phyloP scores from a whole-genome alignment of 2,329 filamentous ascomycete species.

The Coniochaeta sp. region DNA sequence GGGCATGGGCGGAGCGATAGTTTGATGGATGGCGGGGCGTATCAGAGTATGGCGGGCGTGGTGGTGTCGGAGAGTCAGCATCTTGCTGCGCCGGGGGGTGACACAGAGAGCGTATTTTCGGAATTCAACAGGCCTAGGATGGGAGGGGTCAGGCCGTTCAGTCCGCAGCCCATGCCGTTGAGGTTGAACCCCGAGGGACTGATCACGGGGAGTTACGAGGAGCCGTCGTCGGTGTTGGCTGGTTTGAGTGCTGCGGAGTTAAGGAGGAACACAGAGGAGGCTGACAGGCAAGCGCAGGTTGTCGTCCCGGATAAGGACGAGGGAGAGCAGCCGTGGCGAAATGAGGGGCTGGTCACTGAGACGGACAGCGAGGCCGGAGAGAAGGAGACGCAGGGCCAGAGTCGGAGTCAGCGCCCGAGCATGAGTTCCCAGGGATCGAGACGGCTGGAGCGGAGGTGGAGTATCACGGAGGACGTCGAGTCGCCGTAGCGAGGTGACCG shows the following conservation, averaged over 20 bases:
- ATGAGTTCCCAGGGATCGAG: background rate
- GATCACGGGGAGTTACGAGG: slow-evolving; percentile 14
- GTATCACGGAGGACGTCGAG: background rate
- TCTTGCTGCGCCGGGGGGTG: slow-evolving; percentile 15
- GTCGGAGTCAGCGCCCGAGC: slow-evolving; percentile 9
- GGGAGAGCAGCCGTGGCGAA: slow-evolving; percentile 2
- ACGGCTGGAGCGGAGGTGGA: background rate
- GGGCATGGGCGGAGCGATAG: slow-evolving; percentile 33
- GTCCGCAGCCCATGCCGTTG: slow-evolving; percentile 40
- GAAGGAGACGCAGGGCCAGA: background rate
- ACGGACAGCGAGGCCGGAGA: background rate
- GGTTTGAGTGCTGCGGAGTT: background rate
- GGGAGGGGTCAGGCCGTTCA: slow-evolving; percentile 47
- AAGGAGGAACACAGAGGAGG: background rate
- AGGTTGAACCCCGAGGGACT: slow-evolving; percentile 24
- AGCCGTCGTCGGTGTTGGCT: slow-evolving; percentile 1
- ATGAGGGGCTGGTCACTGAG: background rate
- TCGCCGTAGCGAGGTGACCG: background rate
- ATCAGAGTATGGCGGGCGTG: slow-evolving; percentile 50
- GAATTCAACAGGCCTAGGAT: slow-evolving; percentile 46
- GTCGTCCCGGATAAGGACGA: slow-evolving; percentile 11
- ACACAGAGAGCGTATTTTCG: slow-evolving; percentile 46
- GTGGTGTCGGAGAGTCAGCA: slow-evolving; percentile 24
- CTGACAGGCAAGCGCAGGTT: background rate
- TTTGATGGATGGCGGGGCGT: slow-evolving; percentile 37